phyloP scores from a whole-genome alignment of 2,329 filamentous ascomycete species.

The Bretziella fagacearum region DNA sequence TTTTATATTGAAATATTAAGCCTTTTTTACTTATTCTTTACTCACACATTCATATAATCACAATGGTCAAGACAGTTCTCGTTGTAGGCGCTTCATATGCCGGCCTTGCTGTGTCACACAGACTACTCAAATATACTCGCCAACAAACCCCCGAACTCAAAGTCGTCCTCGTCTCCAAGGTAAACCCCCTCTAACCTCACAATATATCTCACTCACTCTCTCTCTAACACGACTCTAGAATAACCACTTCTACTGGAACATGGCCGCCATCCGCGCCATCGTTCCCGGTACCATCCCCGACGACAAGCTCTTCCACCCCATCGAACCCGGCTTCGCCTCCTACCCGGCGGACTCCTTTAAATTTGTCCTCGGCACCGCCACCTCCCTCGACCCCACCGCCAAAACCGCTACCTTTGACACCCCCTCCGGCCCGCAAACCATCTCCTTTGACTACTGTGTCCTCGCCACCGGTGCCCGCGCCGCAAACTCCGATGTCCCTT shows the following conservation, averaged over 20 bases:
- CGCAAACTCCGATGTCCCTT: constrained; percentile 27
- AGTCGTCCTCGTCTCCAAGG: constrained; percentile 39
- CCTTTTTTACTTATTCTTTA: not conserved
- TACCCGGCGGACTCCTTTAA: constrained; percentile 34
- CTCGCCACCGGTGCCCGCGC: constrained; percentile 37
- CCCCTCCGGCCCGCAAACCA: constrained; percentile 18
- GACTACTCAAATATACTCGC: constrained; percentile 35
- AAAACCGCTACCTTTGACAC: constrained; percentile 24
- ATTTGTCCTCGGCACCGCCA: constrained; percentile 34
- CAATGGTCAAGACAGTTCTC: constrained; percentile 35
- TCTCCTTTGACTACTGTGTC: constrained; percentile 40
- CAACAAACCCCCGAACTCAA: constrained; percentile 30
- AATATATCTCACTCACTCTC: not conserved
- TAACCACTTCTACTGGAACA: constrained; percentile 42
- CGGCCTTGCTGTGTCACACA: constrained; percentile 36
- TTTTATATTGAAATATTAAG: not conserved
- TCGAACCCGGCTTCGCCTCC: constrained; percentile 31
- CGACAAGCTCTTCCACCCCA: constrained; percentile 32
- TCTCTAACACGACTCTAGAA: constrained; percentile 23
- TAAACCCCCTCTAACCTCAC: constrained; percentile 19
- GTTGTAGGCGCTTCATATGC: constrained; percentile 37
- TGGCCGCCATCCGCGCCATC: constrained; percentile 38
- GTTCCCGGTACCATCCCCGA: constrained; percentile 33
- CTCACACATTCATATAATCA: not conserved
- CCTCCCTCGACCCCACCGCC: constrained; percentile 24